These are phyloP conservation scores for Pseudogymnoascus sp. DNA, from an alignment of 2,329 filamentous ascomycete species.

Conservation along the genomic window DNA sequence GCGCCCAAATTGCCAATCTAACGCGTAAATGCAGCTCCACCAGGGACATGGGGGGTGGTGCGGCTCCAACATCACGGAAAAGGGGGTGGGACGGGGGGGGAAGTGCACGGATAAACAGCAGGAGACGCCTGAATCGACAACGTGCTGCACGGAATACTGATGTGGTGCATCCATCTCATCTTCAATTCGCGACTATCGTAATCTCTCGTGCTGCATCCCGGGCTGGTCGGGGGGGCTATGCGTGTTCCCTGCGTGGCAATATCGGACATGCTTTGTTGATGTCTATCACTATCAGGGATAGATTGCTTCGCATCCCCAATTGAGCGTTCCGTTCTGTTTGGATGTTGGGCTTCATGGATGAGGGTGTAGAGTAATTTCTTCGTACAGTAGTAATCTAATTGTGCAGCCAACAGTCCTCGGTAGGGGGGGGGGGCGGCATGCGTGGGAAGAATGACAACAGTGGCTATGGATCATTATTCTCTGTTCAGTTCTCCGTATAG, in stretches of 20 bases:
- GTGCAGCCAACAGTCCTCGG: not conserved
- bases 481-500: not conserved
- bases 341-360: not conserved
- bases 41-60: not conserved
- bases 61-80: not conserved
- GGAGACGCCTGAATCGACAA: not conserved
- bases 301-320: not conserved
- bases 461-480: not conserved
- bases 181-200: not conserved
- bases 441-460: not conserved
- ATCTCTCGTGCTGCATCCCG: not conserved
- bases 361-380: too few relatives aligned
- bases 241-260: not conserved
- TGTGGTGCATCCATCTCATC: not conserved
- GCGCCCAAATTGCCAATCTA: slow-evolving; percentile 2
- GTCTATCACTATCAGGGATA: not conserved
- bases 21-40: not conserved
- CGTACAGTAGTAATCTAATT: not conserved
- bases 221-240: not conserved
- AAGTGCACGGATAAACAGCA: not conserved
- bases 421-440: not conserved
- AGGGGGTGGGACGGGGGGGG: not conserved
- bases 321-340: not conserved
- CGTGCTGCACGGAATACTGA: not conserved
- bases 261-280: not conserved